Evolutionary conservation across 2,329 filamentous ascomycete genomes (phyloP), one percentile per base, ranked within the genome.

Genomic region (Beauveria sp.): DNA sequence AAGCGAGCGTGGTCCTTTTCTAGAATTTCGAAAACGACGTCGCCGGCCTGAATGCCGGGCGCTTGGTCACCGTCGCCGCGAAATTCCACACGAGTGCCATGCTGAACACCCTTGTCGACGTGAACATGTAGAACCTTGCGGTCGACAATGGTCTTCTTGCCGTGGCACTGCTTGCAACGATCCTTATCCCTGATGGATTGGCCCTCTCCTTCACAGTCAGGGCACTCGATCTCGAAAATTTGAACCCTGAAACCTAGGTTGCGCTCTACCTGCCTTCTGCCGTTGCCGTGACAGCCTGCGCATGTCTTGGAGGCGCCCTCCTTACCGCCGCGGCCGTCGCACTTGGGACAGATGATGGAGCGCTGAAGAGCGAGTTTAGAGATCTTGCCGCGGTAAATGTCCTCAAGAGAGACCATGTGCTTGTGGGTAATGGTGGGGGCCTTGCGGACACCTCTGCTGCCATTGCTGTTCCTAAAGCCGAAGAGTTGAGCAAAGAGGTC

Each of bases 161-260:
- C 95, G 70, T 84, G 86, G 80, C 95, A 99, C 73, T 86, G 84
- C 87, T 97, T 98, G 89, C 95, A 99, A 71, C 91, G 89, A 76
- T 99, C 95, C 82, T 96, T 96, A 68, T 98, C 93, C 73, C 91
- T 91, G 76, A 99, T 93, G 67, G 89, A 92, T 81, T 99, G 95
- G 64, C 95, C 93, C 77, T 99, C 95, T 66, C 96, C 96, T 69
- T 95, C 93, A 76, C 95, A 99, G 79, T 99, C 96, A 31, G 93
- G 90, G 84, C 95, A 99, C 70, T 97, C 93, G 34, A 93, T 98
- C 83, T 99, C 95, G 87, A 99, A 99, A 63, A 95, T 91, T 80
- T 99, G 96, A 69, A 99, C 98, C 95, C 99, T 99, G 64, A 95
- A 95, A 57, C 95, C 95, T 93, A 99, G 98, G 79, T 99, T 95